These are phyloP conservation scores for Hypholoma sublateritium DNA, from an alignment of 768 basidiomycete species.

Conservation along the genomic window DNA sequence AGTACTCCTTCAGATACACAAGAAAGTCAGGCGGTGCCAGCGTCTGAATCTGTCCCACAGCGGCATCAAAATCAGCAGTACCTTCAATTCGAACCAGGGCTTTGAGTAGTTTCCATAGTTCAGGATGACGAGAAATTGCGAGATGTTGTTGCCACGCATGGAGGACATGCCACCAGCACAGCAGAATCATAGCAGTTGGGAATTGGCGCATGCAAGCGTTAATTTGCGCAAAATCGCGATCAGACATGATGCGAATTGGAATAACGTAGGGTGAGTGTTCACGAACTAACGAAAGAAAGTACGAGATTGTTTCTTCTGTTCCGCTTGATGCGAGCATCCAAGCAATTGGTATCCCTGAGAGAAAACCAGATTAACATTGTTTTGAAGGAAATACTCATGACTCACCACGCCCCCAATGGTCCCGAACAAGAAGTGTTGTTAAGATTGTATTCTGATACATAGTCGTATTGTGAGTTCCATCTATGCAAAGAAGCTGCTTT, in stretches of 20 bases:
- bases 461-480: slow-evolving; percentile 15
- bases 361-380: too few species aligned
- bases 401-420: slow-evolving; percentile 16
- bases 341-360: slow-evolving; percentile 4
- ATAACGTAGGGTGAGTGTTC: not conserved
- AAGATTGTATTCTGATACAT: slow-evolving; percentile 12
- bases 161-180: slow-evolving; percentile 32
- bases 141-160: slow-evolving; percentile 30
- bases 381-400: too few species aligned
- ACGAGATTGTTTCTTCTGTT: slow-evolving; percentile 16
- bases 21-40: slow-evolving; percentile 8
- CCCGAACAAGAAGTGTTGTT: slow-evolving; percentile 5
- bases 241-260: too few species aligned
- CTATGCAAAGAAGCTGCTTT: not conserved
- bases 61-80: slow-evolving; percentile 11
- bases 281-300: slow-evolving; percentile 5
- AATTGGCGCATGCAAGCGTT: not conserved
- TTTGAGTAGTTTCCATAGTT: slow-evolving; percentile 23
- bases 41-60: slow-evolving; percentile 14
- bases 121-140: slow-evolving; percentile 1
- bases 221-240: too few species aligned
- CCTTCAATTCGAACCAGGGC: slow-evolving; percentile 19
- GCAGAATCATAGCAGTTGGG: slow-evolving; percentile 3
- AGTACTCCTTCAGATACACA: slow-evolving; percentile 19
- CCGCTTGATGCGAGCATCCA: slow-evolving; percentile 21